Evolutionary conservation across 1,284 basidiomycete species (phyloP).

Genomic region (Trichosporon sp.): DNA sequence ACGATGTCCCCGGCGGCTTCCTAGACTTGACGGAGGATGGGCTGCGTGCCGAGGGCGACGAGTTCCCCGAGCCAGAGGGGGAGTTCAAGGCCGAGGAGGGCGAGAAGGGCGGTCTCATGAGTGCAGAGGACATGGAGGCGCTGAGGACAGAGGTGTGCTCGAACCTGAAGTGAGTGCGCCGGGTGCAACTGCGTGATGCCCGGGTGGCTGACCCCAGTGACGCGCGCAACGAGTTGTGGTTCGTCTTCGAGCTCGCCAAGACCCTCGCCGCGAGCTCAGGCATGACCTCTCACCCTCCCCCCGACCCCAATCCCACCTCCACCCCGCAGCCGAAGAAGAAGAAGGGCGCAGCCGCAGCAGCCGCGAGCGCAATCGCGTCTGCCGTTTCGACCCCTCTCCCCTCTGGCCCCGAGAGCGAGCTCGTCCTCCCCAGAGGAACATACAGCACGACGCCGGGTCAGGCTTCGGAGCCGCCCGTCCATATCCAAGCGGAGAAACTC

Average conservation of each 20-base stretch:
- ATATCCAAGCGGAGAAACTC: conserved; percentile 36
- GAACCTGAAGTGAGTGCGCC: conserved; percentile 44
- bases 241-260: conserved; percentile 48
- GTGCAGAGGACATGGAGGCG: conserved; percentile 46
- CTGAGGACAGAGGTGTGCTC: conserved; percentile 42
- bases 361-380: neutral
- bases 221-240: conserved; percentile 54
- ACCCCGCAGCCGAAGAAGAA: conserved; percentile 22
- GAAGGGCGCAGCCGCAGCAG: conserved; percentile 1
- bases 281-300: conserved; percentile 42
- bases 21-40: conserved; percentile 44
- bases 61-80: conserved; percentile 27
- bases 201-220: conserved; percentile 32
- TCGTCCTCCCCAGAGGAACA: conserved; percentile 45
- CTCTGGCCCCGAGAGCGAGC: conserved; percentile 26
- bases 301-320: conserved; percentile 29
- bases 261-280: conserved; percentile 38
- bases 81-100: conserved; percentile 24
- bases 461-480: conserved; percentile 23
- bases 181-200: neutral
- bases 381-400: conserved; percentile 7
- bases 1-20: conserved; percentile 48
- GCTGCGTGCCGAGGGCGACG: conserved; percentile 28
- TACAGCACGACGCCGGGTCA: conserved; percentile 33
- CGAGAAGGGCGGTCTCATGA: conserved; percentile 39